phyloP scores from a whole-genome alignment of 2,329 filamentous ascomycete genomes.

The Paraphaeosphaeria sporulosa region DNA sequence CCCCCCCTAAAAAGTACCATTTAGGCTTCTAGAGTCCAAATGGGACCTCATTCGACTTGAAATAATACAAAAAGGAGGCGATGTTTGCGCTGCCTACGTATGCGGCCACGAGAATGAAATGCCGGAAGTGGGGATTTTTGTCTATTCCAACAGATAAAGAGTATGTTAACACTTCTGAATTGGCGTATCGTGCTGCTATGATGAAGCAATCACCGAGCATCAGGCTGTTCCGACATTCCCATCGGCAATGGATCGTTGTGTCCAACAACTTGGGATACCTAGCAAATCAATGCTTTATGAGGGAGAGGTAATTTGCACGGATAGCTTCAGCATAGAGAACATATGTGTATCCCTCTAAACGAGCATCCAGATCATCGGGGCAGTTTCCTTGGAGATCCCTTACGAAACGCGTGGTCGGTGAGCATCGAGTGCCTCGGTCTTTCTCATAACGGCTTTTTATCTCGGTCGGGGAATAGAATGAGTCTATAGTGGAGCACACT shows the following conservation, averaged over 20 bases:
- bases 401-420: not conserved
- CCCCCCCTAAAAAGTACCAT: not conserved
- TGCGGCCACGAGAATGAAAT: not conserved
- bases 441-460: not conserved
- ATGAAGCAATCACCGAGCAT: not conserved
- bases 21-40: not conserved
- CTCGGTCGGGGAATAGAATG: not conserved
- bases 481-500: not conserved
- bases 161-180: not conserved
- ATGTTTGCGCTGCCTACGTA: not conserved
- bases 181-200: not conserved
- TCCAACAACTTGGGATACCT: not conserved
- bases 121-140: not conserved
- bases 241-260: not conserved
- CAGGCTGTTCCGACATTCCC: not conserved
- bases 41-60: not conserved
- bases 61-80: not conserved
- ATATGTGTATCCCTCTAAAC: not conserved
- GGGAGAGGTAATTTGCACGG: not conserved
- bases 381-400: not conserved
- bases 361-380: not conserved
- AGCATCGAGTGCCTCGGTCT: not conserved
- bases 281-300: not conserved
- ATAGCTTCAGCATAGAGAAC: conserved; percentile 2
- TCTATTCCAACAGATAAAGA: not conserved